Base-by-base conservation (phyloP, 1,284 basidiomycete species). In the Sanghuangporus weigelae region DNA sequence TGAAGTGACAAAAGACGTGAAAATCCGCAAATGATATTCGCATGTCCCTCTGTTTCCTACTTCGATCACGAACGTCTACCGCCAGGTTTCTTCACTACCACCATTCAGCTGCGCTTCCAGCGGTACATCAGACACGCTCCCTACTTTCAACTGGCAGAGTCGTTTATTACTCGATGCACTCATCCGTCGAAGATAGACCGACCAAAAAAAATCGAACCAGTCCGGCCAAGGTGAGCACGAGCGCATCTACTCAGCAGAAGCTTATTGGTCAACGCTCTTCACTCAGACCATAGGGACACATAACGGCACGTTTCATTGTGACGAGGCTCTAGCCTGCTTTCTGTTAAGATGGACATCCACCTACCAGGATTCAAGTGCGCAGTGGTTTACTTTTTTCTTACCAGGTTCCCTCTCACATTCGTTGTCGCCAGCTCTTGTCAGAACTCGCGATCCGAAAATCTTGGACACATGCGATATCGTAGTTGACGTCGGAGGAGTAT, bases 401-500 rank as follows among this genome's bases (percentile, higher is more conserved):
- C 16, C 44, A 6, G 2, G 6, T 19, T 42, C 3, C 44, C 21
- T 46, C 44, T 46, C 16, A 46, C n/a, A 4, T 7, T 14, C 44
- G 21, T 46, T n/a, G 16, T 36, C 31, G 38, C 53, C 68, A 93
- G 93, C 82, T 68, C 73, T 98, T 51, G 89, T 89, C 71, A 85
- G 95, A 44, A 91, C 86, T 53, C 85, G 96, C 60, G 94, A 98
- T 73, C 86, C 90, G 0, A 83, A 81, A 11, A 75, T 91, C 57
- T 84, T 99, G 60, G 88, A 90, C 67, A 82, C 85, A 3, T 95
- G 95, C 71, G 89, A 95, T 71, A 95, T 99, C 72, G 94, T 99
- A n/a, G 95, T 99, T 42, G 96, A 99, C 73, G 96, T 99, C 62
- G 96, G 97, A 16, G 96, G 93, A 8, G 84, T 92, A 19, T 99